A percentile compares a stretch with the other conserved stretches of the same genome.
Evolutionary conservation across 1,139 yeast species (phyloP).

Genomic region (Nadsonia commutata): DNA sequence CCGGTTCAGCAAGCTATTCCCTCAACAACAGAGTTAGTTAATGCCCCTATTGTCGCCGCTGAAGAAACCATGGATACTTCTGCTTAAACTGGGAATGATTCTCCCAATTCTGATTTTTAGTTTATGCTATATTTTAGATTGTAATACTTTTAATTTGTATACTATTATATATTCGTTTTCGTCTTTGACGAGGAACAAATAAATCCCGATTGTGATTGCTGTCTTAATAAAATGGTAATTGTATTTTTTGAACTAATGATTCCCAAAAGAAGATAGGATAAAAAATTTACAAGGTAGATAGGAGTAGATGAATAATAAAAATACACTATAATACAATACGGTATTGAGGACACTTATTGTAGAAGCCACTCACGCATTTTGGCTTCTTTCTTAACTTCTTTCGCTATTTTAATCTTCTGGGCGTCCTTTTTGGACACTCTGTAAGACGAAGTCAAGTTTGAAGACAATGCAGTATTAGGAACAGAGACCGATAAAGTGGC

Average conservation of each 20-base stretch:
- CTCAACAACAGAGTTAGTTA: not conserved
- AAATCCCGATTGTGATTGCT: too few relatives aligned
- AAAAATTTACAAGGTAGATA: too few relatives aligned
- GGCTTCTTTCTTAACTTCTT: not conserved
- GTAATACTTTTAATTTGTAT: too few relatives aligned
- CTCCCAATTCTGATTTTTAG: too few relatives aligned
- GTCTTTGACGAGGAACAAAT: too few relatives aligned
- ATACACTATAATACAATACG: not conserved
- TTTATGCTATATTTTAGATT: too few relatives aligned
- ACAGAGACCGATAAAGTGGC: not conserved
- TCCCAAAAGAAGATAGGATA: too few relatives aligned
- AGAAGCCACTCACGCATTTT: not conserved
- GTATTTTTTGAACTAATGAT: too few relatives aligned
- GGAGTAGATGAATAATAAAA: too few relatives aligned
- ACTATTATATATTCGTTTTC: too few relatives aligned
- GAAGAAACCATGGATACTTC: conserved; percentile 11
- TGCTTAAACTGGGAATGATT: conserved; percentile 4
- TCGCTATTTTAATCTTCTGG: not conserved
- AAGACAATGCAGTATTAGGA: not conserved
- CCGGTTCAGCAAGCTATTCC: conserved; percentile 1
- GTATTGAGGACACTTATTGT: not conserved
- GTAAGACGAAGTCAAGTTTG: not conserved
- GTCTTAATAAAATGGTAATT: too few relatives aligned
- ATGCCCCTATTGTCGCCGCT: not conserved
- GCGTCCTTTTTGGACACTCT: not conserved